Conservation (phyloP, 1,284 basidiomycete species). For the Ustanciosporium gigantosporum region DNA sequence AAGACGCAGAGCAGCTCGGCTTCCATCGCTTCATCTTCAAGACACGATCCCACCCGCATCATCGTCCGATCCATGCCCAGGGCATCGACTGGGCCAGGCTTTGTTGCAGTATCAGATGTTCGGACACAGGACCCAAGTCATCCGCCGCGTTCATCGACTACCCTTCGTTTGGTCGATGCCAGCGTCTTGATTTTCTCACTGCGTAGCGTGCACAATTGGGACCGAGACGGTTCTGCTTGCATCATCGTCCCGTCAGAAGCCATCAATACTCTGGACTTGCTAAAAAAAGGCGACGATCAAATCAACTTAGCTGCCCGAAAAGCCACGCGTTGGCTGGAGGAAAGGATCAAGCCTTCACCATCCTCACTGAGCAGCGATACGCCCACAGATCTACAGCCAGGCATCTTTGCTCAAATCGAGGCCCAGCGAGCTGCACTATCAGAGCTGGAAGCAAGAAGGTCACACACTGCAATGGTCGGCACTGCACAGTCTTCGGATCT, state of each 20-base stretch:
- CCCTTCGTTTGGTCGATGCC: conserved; percentile 69
- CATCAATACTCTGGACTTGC: conserved; percentile 85
- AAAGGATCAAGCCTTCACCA: conserved; percentile 10
- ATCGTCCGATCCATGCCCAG: conserved; percentile 13
- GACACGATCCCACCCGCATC: not conserved
- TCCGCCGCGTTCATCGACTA: not conserved
- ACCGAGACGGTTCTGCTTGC: conserved; percentile 71
- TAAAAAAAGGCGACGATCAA: conserved; percentile 82
- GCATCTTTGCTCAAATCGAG: conserved; percentile 29
- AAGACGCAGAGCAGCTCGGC: conserved; percentile 12
- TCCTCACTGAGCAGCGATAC: too few species aligned
- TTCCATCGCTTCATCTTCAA: not conserved
- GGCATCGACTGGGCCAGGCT: conserved; percentile 13
- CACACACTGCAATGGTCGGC: not conserved
- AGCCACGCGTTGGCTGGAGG: conserved; percentile 78
- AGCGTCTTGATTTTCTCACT: conserved; percentile 83
- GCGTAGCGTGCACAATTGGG: conserved; percentile 77
- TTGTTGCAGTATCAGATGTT: not conserved
- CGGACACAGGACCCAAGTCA: not conserved
- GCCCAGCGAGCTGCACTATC: not conserved
- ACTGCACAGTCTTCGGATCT: not conserved
- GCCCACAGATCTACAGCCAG: conserved; percentile 22
- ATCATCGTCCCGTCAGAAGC: conserved; percentile 85
- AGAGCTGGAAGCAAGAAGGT: not conserved
- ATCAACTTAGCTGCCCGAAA: conserved; percentile 79